Evolutionary conservation across 176 grass and related monocot species (phyloP), one percentile per base, ranked within the genome.

Genomic region (Aegilops speltoides): DNA sequence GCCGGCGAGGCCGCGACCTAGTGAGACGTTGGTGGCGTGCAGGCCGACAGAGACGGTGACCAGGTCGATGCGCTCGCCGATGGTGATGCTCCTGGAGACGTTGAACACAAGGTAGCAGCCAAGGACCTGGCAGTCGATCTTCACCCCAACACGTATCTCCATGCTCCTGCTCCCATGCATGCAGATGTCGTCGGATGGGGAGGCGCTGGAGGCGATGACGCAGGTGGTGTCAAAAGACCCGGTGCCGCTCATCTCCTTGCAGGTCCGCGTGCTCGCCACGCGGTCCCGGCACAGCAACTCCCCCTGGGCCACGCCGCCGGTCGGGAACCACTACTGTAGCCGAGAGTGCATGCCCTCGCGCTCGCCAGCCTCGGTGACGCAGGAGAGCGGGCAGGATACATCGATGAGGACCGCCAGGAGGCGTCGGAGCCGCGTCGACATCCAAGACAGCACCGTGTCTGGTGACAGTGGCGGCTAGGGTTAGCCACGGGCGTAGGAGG

Each of bases 211-310:
- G 64, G 81, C 84, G 33, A 98, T 85, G 52, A 92, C 77, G 71
- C 97, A 98, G 63, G 87, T 81, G 10, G 81, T 81, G 84, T 93
- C 84, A 31, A 98, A 88, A 24, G 97, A 93, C 6, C 97, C 94
- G 26, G 91, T 59, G 8, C 97, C 97, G 4, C 96, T 91, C 28
- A 98, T 29, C 50, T 93, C 90, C 45, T 86, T 31, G 81, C 97
- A 96, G 40, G 97, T 90, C 26, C 32, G 86, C 22, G 96, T 88
- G 83, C 57, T 88, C 16, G 68, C 75, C 8, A 86, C 41, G 63
- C 87, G 69, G 12, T 10, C 29, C 68, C 31, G 16, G 61, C 89
- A 91, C 17, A 37, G 69, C 28, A 85, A 26, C 65, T 73, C 79
- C 77, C 33, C 33, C 33, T 34, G 33, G 33, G 33, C 33, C 33